These are phyloP conservation scores for Monoraphidium neglectum DNA, from an alignment of 139 green algal species.

Conservation along the genomic window DNA sequence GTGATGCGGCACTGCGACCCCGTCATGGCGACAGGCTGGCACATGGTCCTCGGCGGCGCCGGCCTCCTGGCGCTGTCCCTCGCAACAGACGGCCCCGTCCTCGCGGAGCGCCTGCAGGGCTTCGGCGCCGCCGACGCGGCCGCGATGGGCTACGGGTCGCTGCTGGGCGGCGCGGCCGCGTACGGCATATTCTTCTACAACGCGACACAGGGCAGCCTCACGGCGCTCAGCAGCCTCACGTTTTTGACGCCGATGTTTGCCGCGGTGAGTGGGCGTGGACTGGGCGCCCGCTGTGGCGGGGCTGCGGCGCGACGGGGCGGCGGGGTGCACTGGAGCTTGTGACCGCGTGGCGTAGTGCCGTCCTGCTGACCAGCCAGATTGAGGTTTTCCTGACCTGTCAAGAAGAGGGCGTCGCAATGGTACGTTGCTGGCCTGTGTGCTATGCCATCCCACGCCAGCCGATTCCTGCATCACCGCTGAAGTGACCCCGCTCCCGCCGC, in stretches of 20 bases:
- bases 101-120: constrained; percentile 36
- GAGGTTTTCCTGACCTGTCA: too few species aligned
- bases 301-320: not conserved
- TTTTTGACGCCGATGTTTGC: constrained; percentile 92
- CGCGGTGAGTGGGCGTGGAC: not conserved
- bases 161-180: constrained; percentile 89
- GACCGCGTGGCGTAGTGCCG: too few species aligned
- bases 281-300: too few species aligned
- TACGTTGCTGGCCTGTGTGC: too few species aligned
- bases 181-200: constrained; percentile 88
- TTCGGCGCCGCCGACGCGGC: constrained; percentile 34
- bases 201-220: constrained; percentile 80
- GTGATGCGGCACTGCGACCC: constrained; percentile 86
- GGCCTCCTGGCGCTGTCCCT: constrained; percentile 57
- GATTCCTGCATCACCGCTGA: too few species aligned
- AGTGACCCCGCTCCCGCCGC: too few species aligned
- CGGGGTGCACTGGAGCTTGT: not conserved
- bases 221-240: constrained; percentile 88
- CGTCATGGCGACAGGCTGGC: constrained; percentile 95
- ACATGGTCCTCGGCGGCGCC: constrained; percentile 95
- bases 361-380: too few species aligned
- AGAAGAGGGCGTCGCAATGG: too few species aligned
- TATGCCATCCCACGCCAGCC: too few species aligned
- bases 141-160: constrained; percentile 75
- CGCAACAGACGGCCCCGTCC: constrained; percentile 27